phyloP scores from a whole-genome alignment of 2,329 filamentous ascomycete species.

The Sporothrix humicola region DNA sequence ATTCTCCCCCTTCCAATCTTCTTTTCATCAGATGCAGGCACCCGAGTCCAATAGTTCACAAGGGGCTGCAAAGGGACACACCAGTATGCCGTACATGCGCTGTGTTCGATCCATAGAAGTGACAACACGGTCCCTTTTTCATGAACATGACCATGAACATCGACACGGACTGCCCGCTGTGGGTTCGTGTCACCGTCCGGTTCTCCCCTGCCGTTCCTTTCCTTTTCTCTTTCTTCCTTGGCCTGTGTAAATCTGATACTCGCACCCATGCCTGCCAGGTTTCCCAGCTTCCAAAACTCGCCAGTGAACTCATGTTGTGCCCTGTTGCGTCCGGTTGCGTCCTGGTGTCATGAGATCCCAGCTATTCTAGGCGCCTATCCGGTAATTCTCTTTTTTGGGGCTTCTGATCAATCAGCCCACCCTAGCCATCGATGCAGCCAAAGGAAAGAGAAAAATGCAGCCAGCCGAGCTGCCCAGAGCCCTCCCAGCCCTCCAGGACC shows the following conservation, averaged over 20 bases:
- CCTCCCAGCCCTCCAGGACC: neutral
- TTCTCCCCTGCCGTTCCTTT: neutral
- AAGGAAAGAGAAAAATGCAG: constrained; percentile 6
- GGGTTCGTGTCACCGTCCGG: constrained; percentile 19
- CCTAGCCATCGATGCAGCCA: too few species aligned
- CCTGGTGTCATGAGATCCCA: too few species aligned
- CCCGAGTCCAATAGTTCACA: constrained; percentile 18
- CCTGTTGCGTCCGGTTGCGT: too few species aligned
- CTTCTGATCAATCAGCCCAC: neutral
- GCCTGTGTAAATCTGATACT: constrained; percentile 11
- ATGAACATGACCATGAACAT: too few species aligned
- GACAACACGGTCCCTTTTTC: too few species aligned
- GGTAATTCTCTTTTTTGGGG: neutral
- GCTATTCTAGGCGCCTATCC: neutral
- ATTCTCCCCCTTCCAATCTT: neutral
- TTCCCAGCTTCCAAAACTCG: neutral
- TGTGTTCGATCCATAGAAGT: too few species aligned
- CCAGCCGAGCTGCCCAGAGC: neutral
- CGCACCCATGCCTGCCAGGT: neutral
- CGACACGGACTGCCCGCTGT: constrained; percentile 13
- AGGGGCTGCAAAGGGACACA: neutral
- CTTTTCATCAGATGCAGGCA: constrained; percentile 11
- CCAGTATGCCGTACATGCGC: too few species aligned
- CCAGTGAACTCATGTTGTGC: neutral
- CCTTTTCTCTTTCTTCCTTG: neutral